These are phyloP conservation scores for Oehlia diaphana DNA, from an alignment of 192 early-diverging fungal genomes.

Conservation along the genomic window DNA sequence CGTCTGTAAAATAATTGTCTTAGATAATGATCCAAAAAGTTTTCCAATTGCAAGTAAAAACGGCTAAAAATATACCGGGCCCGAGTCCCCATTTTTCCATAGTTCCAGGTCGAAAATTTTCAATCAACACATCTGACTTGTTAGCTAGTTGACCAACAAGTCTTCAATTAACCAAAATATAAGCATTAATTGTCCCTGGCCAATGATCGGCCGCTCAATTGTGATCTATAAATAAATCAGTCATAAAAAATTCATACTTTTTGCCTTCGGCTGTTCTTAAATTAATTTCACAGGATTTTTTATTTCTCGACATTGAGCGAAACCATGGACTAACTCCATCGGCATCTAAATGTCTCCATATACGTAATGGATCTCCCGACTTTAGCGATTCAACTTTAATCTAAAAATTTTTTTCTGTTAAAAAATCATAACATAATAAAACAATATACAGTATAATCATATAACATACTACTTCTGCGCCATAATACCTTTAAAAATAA, in stretches of 20 bases:
- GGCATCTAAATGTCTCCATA: slow-evolving; percentile 47
- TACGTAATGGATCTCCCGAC: slow-evolving; percentile 46
- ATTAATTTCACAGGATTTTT: slow-evolving; percentile 50
- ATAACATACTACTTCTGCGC: slow-evolving; percentile 47
- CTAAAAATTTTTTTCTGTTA: slow-evolving; percentile 4
- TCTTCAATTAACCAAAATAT: neutral
- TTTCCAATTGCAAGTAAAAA: neutral
- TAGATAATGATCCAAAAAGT: neutral
- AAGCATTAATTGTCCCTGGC: neutral
- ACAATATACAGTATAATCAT: neutral
- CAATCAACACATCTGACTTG: slow-evolving; percentile 49
- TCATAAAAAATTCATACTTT: slow-evolving; percentile 31
- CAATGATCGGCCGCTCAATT: too few relatives aligned
- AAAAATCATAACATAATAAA: neutral
- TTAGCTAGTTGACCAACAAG: slow-evolving; percentile 21
- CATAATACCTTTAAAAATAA: slow-evolving; percentile 35
- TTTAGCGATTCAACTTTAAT: slow-evolving; percentile 52
- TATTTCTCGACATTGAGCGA: slow-evolving; percentile 46
- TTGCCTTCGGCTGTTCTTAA: slow-evolving; percentile 41
- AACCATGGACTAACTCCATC: slow-evolving; percentile 52
- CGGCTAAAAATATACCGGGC: slow-evolving; percentile 33
- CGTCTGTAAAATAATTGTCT: slow-evolving; percentile 28
- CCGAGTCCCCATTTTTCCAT: slow-evolving; percentile 61
- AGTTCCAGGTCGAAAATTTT: slow-evolving; percentile 55
- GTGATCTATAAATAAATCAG: too few relatives aligned